phyloP scores from a whole-genome alignment of 1,139 yeast species.

The Zhuliangozyma parablackwelliae region DNA sequence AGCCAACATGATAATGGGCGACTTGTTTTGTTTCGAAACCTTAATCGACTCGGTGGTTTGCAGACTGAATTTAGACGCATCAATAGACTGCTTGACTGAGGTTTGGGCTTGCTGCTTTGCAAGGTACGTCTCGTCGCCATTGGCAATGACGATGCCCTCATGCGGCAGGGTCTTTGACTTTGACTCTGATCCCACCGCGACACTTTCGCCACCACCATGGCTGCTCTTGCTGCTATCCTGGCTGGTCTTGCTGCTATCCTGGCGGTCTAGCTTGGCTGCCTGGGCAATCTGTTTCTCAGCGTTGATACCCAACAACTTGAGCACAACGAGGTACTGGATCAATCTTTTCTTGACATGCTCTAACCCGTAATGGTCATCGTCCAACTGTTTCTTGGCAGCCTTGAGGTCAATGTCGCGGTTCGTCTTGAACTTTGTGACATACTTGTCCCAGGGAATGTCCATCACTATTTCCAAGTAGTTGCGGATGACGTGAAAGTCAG shows the following conservation, averaged over 20 bases:
- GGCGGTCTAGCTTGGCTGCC: constrained; percentile 2
- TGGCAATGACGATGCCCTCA: constrained; percentile 31
- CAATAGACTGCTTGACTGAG: constrained; percentile 19
- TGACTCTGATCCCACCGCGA: neutral
- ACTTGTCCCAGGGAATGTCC: constrained; percentile 61
- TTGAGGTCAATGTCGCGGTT: constrained; percentile 48
- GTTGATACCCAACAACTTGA: constrained; percentile 54
- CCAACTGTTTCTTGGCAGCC: constrained; percentile 57
- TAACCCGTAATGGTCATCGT: constrained; percentile 82
- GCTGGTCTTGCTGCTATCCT: constrained; percentile 7
- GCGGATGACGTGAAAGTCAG: constrained; percentile 71
- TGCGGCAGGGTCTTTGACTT: neutral
- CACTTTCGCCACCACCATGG: no score
- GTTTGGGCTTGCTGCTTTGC: constrained; percentile 26
- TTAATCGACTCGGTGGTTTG: constrained; percentile 17
- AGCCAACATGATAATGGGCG: constrained; percentile 77
- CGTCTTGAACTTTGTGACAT: constrained; percentile 33
- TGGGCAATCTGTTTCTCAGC: constrained; percentile 26
- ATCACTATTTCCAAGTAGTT: constrained; percentile 67
- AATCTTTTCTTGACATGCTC: constrained; percentile 77
- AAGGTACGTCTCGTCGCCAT: constrained; percentile 30
- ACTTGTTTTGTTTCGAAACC: constrained; percentile 39
- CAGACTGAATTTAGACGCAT: constrained; percentile 7
- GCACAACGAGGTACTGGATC: constrained; percentile 75
- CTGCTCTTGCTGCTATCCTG: neutral